Evolutionary conservation across 2,329 filamentous ascomycete species (phyloP).

Genomic region (Tolypocladium tundrense): DNA sequence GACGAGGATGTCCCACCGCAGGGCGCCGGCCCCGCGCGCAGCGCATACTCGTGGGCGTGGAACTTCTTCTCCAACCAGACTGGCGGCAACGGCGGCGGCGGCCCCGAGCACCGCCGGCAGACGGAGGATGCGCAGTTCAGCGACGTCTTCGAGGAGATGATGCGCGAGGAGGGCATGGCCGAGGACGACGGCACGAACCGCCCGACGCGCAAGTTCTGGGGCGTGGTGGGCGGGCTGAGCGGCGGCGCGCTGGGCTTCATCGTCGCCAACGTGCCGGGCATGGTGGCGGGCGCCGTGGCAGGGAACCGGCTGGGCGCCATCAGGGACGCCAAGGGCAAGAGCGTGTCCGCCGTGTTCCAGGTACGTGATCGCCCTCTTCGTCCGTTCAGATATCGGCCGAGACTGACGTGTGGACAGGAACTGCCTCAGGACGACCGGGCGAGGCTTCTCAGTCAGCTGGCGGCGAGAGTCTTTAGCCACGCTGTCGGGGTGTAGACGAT

Average conservation of each 20-base stretch:
- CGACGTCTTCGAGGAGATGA: slow-evolving; percentile 83
- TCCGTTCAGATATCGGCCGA: not conserved
- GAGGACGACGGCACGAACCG: slow-evolving; percentile 50
- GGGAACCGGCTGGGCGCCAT: slow-evolving; percentile 88
- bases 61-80: slow-evolving; percentile 40
- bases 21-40: slow-evolving; percentile 24
- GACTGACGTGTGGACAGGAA: slow-evolving; percentile 38
- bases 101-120: slow-evolving; percentile 27
- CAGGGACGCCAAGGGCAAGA: slow-evolving; percentile 85
- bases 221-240: slow-evolving; percentile 71
- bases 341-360: slow-evolving; percentile 82
- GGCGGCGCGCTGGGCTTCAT: slow-evolving; percentile 93
- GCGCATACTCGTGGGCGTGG: slow-evolving; percentile 70
- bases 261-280: slow-evolving; percentile 80
- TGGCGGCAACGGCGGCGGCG: not conserved
- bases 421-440: slow-evolving; percentile 75
- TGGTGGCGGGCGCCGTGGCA: slow-evolving; percentile 81
- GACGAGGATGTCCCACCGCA: slow-evolving; percentile 30
- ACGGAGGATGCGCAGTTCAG: slow-evolving; percentile 75
- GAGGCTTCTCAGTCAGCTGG: slow-evolving; percentile 71
- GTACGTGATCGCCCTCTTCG: slow-evolving; percentile 18
- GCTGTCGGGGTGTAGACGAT: slow-evolving; percentile 41
- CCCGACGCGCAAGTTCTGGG: slow-evolving; percentile 72
- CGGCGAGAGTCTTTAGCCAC: slow-evolving; percentile 76
- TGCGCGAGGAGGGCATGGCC: slow-evolving; percentile 75